A percentile compares a stretch with the other conserved stretches of the same genome.
These are phyloP conservation scores for Sporothrix mexicana DNA, from an alignment of 2,329 filamentous ascomycete species.

Conservation along the genomic window DNA sequence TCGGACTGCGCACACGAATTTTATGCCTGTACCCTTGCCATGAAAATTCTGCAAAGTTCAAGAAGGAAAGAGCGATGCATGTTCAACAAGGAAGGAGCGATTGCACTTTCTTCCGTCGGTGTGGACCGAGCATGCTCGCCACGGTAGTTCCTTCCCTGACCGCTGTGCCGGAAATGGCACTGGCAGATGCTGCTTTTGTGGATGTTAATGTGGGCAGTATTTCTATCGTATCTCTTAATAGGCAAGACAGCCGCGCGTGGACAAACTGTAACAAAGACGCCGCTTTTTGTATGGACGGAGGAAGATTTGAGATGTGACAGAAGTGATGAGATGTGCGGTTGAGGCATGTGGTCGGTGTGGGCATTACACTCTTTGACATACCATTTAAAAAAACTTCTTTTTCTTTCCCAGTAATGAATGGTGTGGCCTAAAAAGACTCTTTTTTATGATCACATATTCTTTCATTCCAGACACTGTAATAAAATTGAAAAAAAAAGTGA, in stretches of 20 bases:
- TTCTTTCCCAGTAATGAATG: no score
- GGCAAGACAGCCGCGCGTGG: no score
- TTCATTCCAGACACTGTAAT: no score
- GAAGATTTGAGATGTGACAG: background rate
- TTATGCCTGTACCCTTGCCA: background rate
- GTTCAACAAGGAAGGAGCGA: background rate
- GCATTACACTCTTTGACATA: background rate
- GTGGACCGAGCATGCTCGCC: no score
- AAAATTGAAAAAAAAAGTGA: no score
- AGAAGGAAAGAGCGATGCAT: background rate
- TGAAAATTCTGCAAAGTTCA: background rate
- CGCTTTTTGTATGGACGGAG: background rate
- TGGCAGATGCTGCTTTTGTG: no score
- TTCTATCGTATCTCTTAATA: no score
- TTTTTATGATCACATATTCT: no score
- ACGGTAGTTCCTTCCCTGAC: background rate
- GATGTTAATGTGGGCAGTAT: background rate
- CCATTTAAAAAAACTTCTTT: no score
- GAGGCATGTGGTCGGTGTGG: background rate
- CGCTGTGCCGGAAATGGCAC: no score
- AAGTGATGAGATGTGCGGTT: background rate
- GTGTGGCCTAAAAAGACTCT: no score
- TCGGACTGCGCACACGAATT: background rate
- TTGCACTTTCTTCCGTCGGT: background rate
- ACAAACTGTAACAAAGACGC: background rate